Conservation (phyloP, 768 basidiomycete species). For the Botryobasidium botryosum region DNA sequence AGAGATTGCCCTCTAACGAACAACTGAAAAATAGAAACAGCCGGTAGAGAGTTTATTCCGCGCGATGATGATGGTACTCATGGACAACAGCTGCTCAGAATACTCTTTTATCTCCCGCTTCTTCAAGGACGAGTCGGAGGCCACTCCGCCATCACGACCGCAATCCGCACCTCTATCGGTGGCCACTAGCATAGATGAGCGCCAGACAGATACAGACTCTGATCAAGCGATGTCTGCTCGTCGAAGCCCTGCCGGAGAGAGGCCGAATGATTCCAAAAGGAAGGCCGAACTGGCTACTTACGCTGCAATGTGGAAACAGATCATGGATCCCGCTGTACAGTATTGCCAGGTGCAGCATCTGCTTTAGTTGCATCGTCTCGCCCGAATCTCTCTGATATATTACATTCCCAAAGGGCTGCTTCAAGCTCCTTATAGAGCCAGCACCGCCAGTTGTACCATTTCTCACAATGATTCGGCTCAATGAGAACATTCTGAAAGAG, state of each 20-base stretch:
- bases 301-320: conserved; percentile 71
- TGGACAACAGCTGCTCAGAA: conserved; percentile 90
- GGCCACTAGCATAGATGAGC: background rate
- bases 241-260: no score
- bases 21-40: conserved; percentile 39
- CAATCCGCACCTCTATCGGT: no score
- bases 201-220: background rate
- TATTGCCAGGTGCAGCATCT: conserved; percentile 79
- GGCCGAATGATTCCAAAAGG: conserved; percentile 1
- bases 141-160: background rate
- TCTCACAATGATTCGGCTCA: conserved; percentile 80
- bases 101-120: conserved; percentile 77
- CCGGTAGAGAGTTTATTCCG: conserved; percentile 70
- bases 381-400: no score
- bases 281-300: conserved; percentile 27
- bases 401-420: conserved; percentile 40
- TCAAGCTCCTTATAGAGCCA: conserved; percentile 51
- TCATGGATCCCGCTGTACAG: conserved; percentile 80
- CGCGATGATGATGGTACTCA: conserved; percentile 72
- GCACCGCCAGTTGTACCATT: conserved; percentile 59
- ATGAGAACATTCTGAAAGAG: conserved; percentile 60
- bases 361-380: no score
- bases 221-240: no score
- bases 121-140: conserved; percentile 32
- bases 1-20: conserved; percentile 17